phyloP scores from a whole-genome alignment of 2,329 filamentous ascomycete genomes.

The Metarhizium brunneum region DNA sequence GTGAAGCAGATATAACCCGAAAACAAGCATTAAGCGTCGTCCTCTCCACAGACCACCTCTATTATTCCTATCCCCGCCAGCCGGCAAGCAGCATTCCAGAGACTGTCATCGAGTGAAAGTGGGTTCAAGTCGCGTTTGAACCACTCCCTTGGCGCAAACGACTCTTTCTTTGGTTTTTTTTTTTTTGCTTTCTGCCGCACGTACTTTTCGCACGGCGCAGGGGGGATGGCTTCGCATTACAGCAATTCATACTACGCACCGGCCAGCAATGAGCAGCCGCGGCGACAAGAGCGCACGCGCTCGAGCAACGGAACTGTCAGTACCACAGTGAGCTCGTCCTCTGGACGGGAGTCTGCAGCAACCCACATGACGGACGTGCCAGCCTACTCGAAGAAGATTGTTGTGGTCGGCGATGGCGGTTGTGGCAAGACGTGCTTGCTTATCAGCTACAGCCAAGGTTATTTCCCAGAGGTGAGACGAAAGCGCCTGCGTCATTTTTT shows the following conservation, averaged over 20 bases:
- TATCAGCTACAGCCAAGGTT: constrained; percentile 97
- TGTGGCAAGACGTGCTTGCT: constrained; percentile 98
- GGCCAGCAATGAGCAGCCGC: constrained; percentile 26
- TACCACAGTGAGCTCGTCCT: constrained; percentile 70
- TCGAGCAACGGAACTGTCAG: constrained; percentile 86
- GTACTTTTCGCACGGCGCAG: not conserved
- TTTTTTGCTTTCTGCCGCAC: not conserved
- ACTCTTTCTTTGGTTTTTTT: not conserved
- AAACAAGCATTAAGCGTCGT: not conserved
- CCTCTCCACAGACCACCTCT: constrained; percentile 3
- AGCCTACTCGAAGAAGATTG: constrained; percentile 96
- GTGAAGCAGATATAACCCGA: not conserved
- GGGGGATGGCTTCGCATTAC: constrained; percentile 43
- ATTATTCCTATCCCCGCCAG: not conserved
- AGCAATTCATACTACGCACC: constrained; percentile 44
- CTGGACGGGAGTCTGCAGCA: constrained; percentile 65
- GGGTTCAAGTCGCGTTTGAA: constrained; percentile 1
- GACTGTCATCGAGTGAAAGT: not conserved
- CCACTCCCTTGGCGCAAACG: not conserved
- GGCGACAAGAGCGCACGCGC: constrained; percentile 46
- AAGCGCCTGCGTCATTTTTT: too few relatives aligned
- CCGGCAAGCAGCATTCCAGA: constrained; percentile 1
- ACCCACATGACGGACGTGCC: constrained; percentile 87
- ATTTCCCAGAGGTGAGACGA: constrained; percentile 83
- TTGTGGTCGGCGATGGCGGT: constrained; percentile 94